Conservation (phyloP, 2,329 filamentous ascomycete species). For the Nigrospora oryzae region DNA sequence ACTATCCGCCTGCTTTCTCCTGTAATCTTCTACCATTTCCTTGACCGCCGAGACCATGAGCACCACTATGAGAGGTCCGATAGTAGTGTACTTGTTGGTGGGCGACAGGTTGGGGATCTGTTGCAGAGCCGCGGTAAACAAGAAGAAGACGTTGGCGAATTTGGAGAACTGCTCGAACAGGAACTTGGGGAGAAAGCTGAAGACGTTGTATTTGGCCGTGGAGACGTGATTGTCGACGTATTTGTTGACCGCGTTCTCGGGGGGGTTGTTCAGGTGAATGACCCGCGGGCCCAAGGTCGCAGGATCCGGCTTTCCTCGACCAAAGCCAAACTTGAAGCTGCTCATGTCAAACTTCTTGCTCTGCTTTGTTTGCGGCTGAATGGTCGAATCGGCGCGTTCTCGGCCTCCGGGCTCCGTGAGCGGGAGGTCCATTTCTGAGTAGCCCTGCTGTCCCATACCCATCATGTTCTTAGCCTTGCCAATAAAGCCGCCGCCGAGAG, state of each 20-base stretch:
- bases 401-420: slow-evolving; percentile 61
- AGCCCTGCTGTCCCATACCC: slow-evolving; percentile 70
- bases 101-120: slow-evolving; percentile 93
- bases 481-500: slow-evolving; percentile 77
- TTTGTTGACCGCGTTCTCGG: slow-evolving; percentile 81
- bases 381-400: slow-evolving; percentile 23
- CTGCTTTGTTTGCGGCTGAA: slow-evolving; percentile 29
- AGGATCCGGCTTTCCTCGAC: slow-evolving; percentile 75
- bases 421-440: slow-evolving; percentile 97
- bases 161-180: slow-evolving; percentile 98
- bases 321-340: slow-evolving; percentile 90
- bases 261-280: slow-evolving; percentile 93
- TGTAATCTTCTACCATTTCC: slow-evolving; percentile 88
- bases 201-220: slow-evolving; percentile 92
- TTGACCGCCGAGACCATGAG: slow-evolving; percentile 92
- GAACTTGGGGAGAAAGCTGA: slow-evolving; percentile 94
- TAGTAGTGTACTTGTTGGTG: slow-evolving; percentile 92
- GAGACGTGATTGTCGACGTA: slow-evolving; percentile 96
- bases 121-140: slow-evolving; percentile 90
- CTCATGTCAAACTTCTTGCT: slow-evolving; percentile 57
- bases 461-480: slow-evolving; percentile 85
- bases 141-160: slow-evolving; percentile 98
- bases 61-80: slow-evolving; percentile 85
- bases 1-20: slow-evolving; percentile 79
- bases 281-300: slow-evolving; percentile 85